phyloP scores from a whole-genome alignment of 805 yeast species.

The Teunomyces cretensis region DNA sequence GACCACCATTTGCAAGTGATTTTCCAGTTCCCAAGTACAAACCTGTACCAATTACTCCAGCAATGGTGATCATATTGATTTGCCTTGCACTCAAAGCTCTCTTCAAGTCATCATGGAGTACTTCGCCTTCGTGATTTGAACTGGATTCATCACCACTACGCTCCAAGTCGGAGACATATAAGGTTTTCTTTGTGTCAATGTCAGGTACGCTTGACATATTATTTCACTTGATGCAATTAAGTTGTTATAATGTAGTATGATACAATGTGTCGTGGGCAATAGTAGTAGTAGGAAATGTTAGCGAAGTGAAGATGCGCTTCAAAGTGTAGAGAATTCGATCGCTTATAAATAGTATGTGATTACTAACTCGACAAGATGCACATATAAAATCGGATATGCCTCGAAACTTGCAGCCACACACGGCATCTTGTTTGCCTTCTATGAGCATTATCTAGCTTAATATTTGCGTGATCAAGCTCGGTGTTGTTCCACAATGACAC shows the following conservation, averaged over 20 bases:
- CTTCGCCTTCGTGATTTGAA: slow-evolving; percentile 5
- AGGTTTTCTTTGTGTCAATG: background rate
- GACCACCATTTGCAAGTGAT: slow-evolving; percentile 33
- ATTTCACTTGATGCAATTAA: background rate
- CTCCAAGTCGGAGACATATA: slow-evolving; percentile 6
- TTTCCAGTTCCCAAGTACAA: slow-evolving; percentile 33
- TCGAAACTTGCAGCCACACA: background rate
- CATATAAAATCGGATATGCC: background rate
- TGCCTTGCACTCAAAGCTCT: slow-evolving; percentile 18
- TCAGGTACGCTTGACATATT: background rate
- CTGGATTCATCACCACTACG: slow-evolving; percentile 6
- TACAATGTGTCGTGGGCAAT: background rate
- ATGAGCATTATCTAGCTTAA: too few relatives aligned
- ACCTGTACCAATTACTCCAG: slow-evolving; percentile 39
- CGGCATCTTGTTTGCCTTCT: background rate
- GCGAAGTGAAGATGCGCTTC: background rate
- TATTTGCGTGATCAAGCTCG: too few relatives aligned
- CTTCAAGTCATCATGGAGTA: slow-evolving; percentile 8
- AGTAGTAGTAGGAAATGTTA: background rate
- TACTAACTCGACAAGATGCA: background rate
- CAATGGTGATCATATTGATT: slow-evolving; percentile 36
- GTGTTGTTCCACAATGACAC: too few relatives aligned
- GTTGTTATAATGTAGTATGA: background rate
- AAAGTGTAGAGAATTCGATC: background rate
- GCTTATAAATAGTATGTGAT: background rate